Evolutionary conservation across 495 filamentous ascomycete species (phyloP), one percentile per base, ranked within the genome.

Genomic region (Collariella sp.): DNA sequence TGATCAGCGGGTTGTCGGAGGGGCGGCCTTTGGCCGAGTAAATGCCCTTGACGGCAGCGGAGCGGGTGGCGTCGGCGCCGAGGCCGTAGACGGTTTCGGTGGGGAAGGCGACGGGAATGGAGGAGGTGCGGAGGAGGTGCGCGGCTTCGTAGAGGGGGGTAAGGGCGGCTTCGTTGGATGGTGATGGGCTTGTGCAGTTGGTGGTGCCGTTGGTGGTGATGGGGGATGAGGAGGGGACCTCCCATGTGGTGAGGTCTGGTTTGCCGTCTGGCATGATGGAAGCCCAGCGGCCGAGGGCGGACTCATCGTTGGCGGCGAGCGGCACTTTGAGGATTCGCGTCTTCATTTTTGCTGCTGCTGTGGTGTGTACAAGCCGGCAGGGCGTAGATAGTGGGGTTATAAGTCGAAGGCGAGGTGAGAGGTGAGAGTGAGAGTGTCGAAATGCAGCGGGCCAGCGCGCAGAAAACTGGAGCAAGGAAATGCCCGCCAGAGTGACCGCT

Each of bases 1-100:
- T 79, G 57, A 99, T 99, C 53, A 99, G 76, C 1, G 93, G 93
- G 64, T 99, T 99, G 67, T 99, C 93, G 5, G 82, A 83, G 15
- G 93, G 93, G 42, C 93, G 72, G 46, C 86, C 85, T 70, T 99
- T 99, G 7, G 89, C 90, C 15, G 77, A 73, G 69, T 90, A 99
- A 61, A 99, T 99, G 6, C 87, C 88, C 54, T 78, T 79, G n/a
- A 96, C 91, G n/a, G 91, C 85, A 35, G 69, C 73, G 57, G 50
- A 55, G 49, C 46, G 58, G 44, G 90, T 96, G 6, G 93, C 94
- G 73, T 97, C 93, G 18, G 91, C 93, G 45, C 90, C 93, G 13
- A 99, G 77, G 2, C 93, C 93, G 68, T 99, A 99, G 10, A 99
- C 93, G 6, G 93, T 99, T 71, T 99, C 93, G 0, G 94, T 99